A percentile compares a stretch with the other conserved stretches of the same genome.
Conservation (phyloP, 163 green algal genomes). For the Chloromonas sp. region DNA sequence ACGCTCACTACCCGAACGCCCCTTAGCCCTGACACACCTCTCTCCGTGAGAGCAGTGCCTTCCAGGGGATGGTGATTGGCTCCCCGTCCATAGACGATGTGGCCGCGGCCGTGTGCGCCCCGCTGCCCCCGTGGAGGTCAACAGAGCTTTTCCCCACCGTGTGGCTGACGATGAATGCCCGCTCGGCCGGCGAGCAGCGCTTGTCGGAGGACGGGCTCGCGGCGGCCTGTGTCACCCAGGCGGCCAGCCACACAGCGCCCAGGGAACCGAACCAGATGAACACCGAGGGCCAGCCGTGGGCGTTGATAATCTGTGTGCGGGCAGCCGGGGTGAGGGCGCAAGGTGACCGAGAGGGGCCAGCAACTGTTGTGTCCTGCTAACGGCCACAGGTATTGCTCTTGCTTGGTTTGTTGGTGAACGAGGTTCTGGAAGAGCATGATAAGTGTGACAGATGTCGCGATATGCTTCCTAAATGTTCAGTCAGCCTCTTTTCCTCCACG, state of each 20-base stretch:
- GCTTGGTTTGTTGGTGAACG: too few relatives aligned
- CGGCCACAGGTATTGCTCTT: too few relatives aligned
- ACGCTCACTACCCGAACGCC: too few relatives aligned
- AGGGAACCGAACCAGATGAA: constrained; percentile 89
- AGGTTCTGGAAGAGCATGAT: too few relatives aligned
- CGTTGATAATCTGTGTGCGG: constrained; percentile 55
- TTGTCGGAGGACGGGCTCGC: background rate
- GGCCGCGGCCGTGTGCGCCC: background rate
- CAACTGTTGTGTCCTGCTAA: too few relatives aligned
- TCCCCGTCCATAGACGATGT: background rate
- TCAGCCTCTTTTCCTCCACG: too few relatives aligned
- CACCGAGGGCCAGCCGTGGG: constrained; percentile 79
- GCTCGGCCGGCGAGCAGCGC: constrained; percentile 13
- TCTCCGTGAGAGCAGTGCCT: constrained; percentile 62
- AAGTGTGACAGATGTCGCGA: too few relatives aligned
- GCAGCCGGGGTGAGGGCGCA: too few relatives aligned
- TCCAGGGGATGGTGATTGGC: constrained; percentile 62
- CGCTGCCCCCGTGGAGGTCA: background rate
- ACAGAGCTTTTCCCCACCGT: background rate
- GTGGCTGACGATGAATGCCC: constrained; percentile 57
- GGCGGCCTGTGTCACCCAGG: constrained; percentile 38
- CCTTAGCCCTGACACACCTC: constrained; percentile 26
- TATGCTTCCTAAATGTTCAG: too few relatives aligned
- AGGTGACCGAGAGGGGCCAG: too few relatives aligned
- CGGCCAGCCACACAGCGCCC: constrained; percentile 76